Percentiles rank a stretch among this genome's conserved stretches.
phyloP scores from a whole-genome alignment of 176 grass and related monocot species.

The Hordeum marinum region DNA sequence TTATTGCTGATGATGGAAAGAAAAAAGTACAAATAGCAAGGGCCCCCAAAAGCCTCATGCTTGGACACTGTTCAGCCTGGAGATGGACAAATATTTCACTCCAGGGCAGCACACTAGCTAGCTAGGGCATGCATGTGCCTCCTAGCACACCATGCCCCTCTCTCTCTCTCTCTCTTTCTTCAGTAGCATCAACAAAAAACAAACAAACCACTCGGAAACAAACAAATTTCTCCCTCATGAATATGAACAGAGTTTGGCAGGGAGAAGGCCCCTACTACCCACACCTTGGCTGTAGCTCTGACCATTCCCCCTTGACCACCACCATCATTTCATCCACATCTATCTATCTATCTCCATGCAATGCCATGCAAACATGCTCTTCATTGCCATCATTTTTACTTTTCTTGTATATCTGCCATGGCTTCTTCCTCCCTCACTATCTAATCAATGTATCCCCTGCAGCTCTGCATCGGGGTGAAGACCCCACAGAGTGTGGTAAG shows the following conservation, averaged over 20 bases:
- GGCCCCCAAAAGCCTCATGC: constrained; percentile 54
- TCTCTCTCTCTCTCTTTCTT: background rate
- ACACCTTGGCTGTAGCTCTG: constrained; percentile 35
- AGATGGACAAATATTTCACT: constrained; percentile 74
- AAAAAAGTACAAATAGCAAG: constrained; percentile 48
- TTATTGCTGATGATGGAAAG: constrained; percentile 37
- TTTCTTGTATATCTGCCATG: constrained; percentile 19
- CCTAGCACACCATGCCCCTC: constrained; percentile 42
- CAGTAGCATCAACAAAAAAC: constrained; percentile 51
- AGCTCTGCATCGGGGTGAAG: constrained; percentile 34
- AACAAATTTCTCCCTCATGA: constrained; percentile 51
- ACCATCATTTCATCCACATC: constrained; percentile 34
- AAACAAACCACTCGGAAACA: constrained; percentile 51
- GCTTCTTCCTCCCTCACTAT: constrained; percentile 30
- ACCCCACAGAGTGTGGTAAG: constrained; percentile 17
- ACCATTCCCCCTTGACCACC: constrained; percentile 44
- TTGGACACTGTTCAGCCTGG: constrained; percentile 49
- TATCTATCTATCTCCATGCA: background rate
- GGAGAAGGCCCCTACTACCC: constrained; percentile 18
- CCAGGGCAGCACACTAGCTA: constrained; percentile 41
- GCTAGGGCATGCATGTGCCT: constrained; percentile 45
- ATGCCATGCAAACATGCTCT: background rate
- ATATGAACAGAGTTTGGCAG: constrained; percentile 51
- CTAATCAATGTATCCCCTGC: constrained; percentile 44
- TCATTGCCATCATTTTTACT: background rate